Evolutionary conservation across 495 filamentous ascomycete genomes (phyloP).

Genomic region (Xylaria venustula): DNA sequence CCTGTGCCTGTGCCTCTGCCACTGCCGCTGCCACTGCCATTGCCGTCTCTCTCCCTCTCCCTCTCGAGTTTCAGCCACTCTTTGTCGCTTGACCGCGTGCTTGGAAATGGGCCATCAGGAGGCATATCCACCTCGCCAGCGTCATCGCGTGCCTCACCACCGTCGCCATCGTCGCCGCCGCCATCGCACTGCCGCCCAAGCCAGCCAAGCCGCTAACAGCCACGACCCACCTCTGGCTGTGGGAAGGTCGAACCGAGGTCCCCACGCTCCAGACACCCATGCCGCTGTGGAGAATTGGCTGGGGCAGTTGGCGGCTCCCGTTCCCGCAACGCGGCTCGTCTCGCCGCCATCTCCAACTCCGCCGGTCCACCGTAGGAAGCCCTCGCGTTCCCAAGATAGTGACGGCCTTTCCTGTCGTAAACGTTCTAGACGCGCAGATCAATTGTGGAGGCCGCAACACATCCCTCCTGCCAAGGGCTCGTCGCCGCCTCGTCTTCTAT

Average conservation of each 20-base stretch:
- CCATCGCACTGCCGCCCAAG: slow-evolving; percentile 6
- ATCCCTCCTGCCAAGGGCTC: slow-evolving; percentile 15
- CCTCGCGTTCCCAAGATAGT: slow-evolving; percentile 8
- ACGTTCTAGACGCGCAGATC: slow-evolving; percentile 20
- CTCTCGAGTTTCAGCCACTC: slow-evolving; percentile 22
- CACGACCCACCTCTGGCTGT: background rate
- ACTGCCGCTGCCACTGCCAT: background rate
- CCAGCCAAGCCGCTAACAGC: background rate
- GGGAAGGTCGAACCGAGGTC: slow-evolving; percentile 13
- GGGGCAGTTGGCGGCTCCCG: slow-evolving; percentile 25
- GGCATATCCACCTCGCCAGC: slow-evolving; percentile 17
- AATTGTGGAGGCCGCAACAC: slow-evolving; percentile 27
- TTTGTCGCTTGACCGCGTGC: slow-evolving; percentile 21
- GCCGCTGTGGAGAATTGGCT: slow-evolving; percentile 38
- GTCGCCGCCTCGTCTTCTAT: slow-evolving; percentile 3
- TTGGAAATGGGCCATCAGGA: slow-evolving; percentile 25
- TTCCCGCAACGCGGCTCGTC: slow-evolving; percentile 11
- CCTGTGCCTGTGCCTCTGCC: too few species aligned
- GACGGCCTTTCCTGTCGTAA: slow-evolving; percentile 15
- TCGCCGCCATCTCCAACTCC: slow-evolving; percentile 12
- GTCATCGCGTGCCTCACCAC: slow-evolving; percentile 24
- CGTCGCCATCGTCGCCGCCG: slow-evolving; percentile 16
- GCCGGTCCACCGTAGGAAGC: slow-evolving; percentile 7
- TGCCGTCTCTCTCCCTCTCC: background rate
- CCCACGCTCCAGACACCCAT: slow-evolving; percentile 19